phyloP scores from a whole-genome alignment of 371 early-diverging fungal species.

The Mortierella sp. region DNA sequence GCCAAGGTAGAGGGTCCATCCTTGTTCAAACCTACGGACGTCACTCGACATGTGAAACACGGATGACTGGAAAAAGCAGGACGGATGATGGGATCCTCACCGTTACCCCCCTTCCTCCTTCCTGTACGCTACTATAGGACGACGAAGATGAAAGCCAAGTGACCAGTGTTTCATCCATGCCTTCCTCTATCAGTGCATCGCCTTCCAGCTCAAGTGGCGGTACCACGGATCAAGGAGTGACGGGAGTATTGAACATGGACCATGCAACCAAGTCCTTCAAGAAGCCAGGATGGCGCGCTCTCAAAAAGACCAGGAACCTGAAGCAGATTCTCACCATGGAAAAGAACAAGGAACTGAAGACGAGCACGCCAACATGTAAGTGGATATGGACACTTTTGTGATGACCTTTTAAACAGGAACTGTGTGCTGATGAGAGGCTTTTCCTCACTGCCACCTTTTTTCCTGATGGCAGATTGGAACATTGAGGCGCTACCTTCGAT shows the following conservation, averaged over 20 bases:
- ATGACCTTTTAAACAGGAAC: background rate
- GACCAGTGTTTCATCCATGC: slow-evolving; percentile 45
- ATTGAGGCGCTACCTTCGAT: slow-evolving; percentile 89
- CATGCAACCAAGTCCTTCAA: slow-evolving; percentile 74
- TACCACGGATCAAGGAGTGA: slow-evolving; percentile 13
- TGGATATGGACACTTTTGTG: background rate
- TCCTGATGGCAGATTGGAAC: slow-evolving; percentile 69
- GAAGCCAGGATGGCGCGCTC: slow-evolving; percentile 66
- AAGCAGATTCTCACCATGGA: slow-evolving; percentile 84
- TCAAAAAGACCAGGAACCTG: slow-evolving; percentile 78
- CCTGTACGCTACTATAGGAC: slow-evolving; percentile 23
- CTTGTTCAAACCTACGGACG: no score
- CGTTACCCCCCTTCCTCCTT: background rate
- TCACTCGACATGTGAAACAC: no score
- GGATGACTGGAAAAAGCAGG: no score
- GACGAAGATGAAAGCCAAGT: slow-evolving; percentile 37
- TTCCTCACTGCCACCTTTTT: background rate
- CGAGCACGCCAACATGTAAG: slow-evolving; percentile 80
- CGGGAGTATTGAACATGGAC: slow-evolving; percentile 32
- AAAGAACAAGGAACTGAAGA: slow-evolving; percentile 67
- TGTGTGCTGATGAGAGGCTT: background rate
- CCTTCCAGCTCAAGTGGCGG: slow-evolving; percentile 38
- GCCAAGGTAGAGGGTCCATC: slow-evolving; percentile 11
- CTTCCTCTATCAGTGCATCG: slow-evolving; percentile 43
- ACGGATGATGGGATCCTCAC: background rate